These are phyloP conservation scores for Fusarium neocosmosporiellum DNA, from an alignment of 2,329 filamentous ascomycete genomes.

Conservation along the genomic window DNA sequence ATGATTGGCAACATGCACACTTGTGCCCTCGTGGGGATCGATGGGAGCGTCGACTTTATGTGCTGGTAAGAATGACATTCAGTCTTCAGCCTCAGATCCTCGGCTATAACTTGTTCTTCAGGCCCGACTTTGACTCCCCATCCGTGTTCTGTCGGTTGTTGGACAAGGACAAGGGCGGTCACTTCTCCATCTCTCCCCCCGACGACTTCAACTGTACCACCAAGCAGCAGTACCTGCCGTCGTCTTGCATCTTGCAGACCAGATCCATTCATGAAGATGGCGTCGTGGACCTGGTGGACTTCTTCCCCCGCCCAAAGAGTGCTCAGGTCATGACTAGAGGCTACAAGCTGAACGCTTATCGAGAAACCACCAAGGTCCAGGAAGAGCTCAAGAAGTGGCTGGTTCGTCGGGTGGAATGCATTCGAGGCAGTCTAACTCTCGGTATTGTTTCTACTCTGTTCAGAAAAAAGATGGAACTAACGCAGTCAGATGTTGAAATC, in stretches of 20 bases:
- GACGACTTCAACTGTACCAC: conserved; percentile 67
- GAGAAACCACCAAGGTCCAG: conserved; percentile 64
- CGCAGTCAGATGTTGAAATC: conserved; percentile 69
- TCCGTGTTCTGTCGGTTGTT: conserved; percentile 79
- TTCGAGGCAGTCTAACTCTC: conserved; percentile 73
- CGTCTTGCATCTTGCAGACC: conserved; percentile 80
- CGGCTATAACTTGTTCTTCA: conserved; percentile 43
- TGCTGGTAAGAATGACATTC: conserved; percentile 68
- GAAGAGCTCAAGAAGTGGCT: conserved; percentile 77
- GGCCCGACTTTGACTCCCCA: conserved; percentile 83
- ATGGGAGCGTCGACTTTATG: conserved; percentile 81
- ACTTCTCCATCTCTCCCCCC: conserved; percentile 74
- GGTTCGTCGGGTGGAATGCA: conserved; percentile 77
- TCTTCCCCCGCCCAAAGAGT: conserved; percentile 77
- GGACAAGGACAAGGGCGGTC: conserved; percentile 79
- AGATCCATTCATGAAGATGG: conserved; percentile 82
- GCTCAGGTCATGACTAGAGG: conserved; percentile 62
- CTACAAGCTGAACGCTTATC: conserved; percentile 62
- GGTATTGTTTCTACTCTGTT: conserved; percentile 49
- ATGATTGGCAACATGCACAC: conserved; percentile 86
- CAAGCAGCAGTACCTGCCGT: conserved; percentile 82
- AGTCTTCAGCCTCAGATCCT: background rate
- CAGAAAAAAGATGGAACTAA: background rate
- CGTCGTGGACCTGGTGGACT: conserved; percentile 78
- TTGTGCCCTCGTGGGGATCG: conserved; percentile 78